Evolutionary conservation across 805 yeast genomes (phyloP).

Genomic region (Lipomyces yamanashiensis): DNA sequence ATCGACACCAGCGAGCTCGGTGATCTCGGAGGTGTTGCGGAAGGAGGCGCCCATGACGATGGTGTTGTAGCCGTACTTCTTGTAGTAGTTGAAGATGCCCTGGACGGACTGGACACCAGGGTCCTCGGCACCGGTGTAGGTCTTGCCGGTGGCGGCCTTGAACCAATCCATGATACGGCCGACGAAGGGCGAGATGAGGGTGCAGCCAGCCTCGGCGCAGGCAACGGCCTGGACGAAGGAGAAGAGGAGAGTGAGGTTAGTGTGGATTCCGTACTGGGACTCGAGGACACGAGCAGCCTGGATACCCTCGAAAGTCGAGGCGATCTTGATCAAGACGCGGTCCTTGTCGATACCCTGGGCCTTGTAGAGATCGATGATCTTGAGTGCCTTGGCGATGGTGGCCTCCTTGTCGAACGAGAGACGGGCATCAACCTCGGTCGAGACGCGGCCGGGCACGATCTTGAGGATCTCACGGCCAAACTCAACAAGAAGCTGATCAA

Average conservation of each 20-base stretch:
- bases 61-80: constrained; percentile 94
- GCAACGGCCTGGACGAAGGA: constrained; percentile 98
- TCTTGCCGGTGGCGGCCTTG: constrained; percentile 91
- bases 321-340: constrained; percentile 91
- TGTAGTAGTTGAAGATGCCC: constrained; percentile 93
- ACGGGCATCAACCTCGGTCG: constrained; percentile 99
- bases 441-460: constrained; percentile 98
- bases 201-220: constrained; percentile 95
- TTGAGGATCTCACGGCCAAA: constrained; percentile 91
- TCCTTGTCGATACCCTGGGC: constrained; percentile 84
- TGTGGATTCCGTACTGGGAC: constrained; percentile 85
- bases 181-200: constrained; percentile 97
- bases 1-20: constrained; percentile 96
- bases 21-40: constrained; percentile 95
- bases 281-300: constrained; percentile 97
- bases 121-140: constrained; percentile 77
- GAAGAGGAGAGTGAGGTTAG: constrained; percentile 93
- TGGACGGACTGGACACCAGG: constrained; percentile 96
- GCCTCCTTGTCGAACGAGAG: constrained; percentile 94
- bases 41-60: constrained; percentile 99
- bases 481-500: constrained; percentile 91
- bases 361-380: constrained; percentile 86
- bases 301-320: constrained; percentile 99
- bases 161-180: constrained; percentile 99
- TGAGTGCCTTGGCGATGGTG: constrained; percentile 90